phyloP scores from a whole-genome alignment of 768 basidiomycete genomes.

The Hebeloma cylindrosporum region DNA sequence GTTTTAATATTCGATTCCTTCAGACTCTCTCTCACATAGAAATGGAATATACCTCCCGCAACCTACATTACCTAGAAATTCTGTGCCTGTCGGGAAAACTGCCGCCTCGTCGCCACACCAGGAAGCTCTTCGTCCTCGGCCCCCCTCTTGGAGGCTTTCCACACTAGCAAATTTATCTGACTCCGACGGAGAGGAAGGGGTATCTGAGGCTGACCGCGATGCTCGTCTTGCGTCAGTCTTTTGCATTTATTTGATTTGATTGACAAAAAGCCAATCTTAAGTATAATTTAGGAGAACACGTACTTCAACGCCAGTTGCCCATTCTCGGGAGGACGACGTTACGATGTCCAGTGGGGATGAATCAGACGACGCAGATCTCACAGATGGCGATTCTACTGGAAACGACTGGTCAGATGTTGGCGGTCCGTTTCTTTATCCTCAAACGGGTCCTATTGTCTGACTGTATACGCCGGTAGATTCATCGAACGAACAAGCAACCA shows the following conservation, averaged over 20 bases:
- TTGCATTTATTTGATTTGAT: background rate
- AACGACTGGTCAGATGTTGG: constrained; percentile 46
- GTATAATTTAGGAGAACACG: constrained; percentile 48
- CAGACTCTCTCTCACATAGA: constrained; percentile 34
- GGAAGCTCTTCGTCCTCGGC: constrained; percentile 1
- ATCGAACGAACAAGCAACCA: constrained; percentile 16
- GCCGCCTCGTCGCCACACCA: constrained; percentile 6
- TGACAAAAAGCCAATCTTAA: background rate
- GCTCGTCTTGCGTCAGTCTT: constrained; percentile 64
- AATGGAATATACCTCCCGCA: constrained; percentile 52
- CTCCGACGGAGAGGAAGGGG: constrained; percentile 62
- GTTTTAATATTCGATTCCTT: background rate
- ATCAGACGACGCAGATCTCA: constrained; percentile 74
- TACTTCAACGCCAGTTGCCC: constrained; percentile 40
- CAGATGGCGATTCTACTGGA: constrained; percentile 51
- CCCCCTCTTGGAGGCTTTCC: constrained; percentile 22
- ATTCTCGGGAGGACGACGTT: constrained; percentile 41
- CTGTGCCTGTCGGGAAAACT: constrained; percentile 34
- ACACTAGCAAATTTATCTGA: constrained; percentile 46
- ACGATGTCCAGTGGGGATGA: constrained; percentile 71
- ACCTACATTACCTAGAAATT: constrained; percentile 26
- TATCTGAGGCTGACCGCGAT: constrained; percentile 70
- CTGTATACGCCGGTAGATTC: constrained; percentile 12
- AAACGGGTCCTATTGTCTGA: background rate
- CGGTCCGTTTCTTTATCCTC: constrained; percentile 30